Evolutionary conservation across 2,329 filamentous ascomycete genomes (phyloP).

Genomic region (Dothideomycetidae sp.): DNA sequence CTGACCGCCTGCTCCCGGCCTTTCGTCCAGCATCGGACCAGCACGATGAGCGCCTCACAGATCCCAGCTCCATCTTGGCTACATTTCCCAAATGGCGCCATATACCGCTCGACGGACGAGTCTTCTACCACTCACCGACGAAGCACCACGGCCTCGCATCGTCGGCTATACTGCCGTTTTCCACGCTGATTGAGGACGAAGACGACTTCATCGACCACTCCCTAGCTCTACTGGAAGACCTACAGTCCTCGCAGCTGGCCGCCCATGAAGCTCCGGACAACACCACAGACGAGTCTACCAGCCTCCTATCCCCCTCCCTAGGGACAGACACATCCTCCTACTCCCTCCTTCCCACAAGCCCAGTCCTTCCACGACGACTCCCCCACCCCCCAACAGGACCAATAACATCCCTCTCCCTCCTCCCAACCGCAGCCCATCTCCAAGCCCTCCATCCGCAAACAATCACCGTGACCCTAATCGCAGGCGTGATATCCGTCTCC

Average conservation of each 20-base stretch:
- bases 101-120: slow-evolving; percentile 10
- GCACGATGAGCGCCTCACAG: background rate
- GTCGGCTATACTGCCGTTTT: background rate
- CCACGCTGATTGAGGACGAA: slow-evolving; percentile 18
- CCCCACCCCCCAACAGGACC: slow-evolving; percentile 25
- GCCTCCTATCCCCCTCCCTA: slow-evolving; percentile 22
- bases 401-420: slow-evolving; percentile 50
- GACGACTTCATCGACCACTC: slow-evolving; percentile 66
- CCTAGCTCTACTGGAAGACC: slow-evolving; percentile 52
- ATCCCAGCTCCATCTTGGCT: slow-evolving; percentile 12
- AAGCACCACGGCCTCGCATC: background rate
- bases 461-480: slow-evolving; percentile 69
- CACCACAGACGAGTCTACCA: slow-evolving; percentile 20
- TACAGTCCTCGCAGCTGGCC: slow-evolving; percentile 46
- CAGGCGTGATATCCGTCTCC: slow-evolving; percentile 59
- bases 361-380: slow-evolving; percentile 11
- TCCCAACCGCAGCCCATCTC: slow-evolving; percentile 56
- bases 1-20: slow-evolving; percentile 32
- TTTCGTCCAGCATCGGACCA: slow-evolving; percentile 28
- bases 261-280: slow-evolving; percentile 10
- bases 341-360: slow-evolving; percentile 2
- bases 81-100: slow-evolving; percentile 17
- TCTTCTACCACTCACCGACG: slow-evolving; percentile 7
- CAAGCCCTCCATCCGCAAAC: slow-evolving; percentile 60
- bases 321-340: slow-evolving; percentile 12